Percentiles rank a stretch among this genome's conserved stretches.
These are phyloP conservation scores for Neophaeococcomyces mojaviensis DNA, from an alignment of 2,329 filamentous ascomycete genomes.

Conservation along the genomic window DNA sequence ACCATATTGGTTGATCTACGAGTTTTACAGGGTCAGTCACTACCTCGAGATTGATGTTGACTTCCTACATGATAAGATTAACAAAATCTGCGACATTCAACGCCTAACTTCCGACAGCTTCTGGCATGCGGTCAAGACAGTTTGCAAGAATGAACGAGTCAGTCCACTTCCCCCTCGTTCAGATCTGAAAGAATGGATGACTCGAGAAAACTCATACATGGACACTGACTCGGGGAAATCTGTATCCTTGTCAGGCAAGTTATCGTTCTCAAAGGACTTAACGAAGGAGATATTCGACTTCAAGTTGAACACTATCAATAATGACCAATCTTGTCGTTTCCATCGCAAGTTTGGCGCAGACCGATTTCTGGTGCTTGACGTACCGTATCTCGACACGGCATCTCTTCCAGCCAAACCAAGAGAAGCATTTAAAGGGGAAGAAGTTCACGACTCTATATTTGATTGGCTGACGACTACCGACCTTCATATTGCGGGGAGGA, in stretches of 20 bases:
- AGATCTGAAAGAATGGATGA: constrained; percentile 1
- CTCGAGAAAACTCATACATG: constrained; percentile 6
- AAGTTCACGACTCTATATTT: constrained; percentile 29
- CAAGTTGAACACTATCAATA: constrained; percentile 33
- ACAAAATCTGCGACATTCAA: not conserved
- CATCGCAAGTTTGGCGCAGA: constrained; percentile 40
- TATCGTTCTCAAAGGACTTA: constrained; percentile 31
- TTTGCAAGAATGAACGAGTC: not conserved
- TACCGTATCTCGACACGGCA: constrained; percentile 23
- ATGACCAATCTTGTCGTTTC: constrained; percentile 38
- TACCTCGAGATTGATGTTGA: not conserved
- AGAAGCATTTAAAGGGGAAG: constrained; percentile 7
- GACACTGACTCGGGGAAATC: constrained; percentile 25
- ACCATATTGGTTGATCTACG: constrained; percentile 12
- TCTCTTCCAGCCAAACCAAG: constrained; percentile 10
- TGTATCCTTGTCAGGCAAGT: constrained; percentile 33
- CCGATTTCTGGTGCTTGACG: constrained; percentile 36
- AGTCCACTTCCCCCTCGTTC: not conserved
- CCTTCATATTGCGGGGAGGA: constrained; percentile 35
- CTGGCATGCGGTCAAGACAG: constrained; percentile 1
- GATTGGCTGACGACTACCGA: constrained; percentile 34
- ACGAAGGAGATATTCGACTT: constrained; percentile 33
- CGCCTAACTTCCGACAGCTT: not conserved
- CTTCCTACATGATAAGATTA: not conserved
- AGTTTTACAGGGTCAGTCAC: not conserved